Evolutionary conservation across 306 rosid genomes (phyloP), one percentile per base, ranked within the genome.

Genomic region (Malus sieversii): DNA sequence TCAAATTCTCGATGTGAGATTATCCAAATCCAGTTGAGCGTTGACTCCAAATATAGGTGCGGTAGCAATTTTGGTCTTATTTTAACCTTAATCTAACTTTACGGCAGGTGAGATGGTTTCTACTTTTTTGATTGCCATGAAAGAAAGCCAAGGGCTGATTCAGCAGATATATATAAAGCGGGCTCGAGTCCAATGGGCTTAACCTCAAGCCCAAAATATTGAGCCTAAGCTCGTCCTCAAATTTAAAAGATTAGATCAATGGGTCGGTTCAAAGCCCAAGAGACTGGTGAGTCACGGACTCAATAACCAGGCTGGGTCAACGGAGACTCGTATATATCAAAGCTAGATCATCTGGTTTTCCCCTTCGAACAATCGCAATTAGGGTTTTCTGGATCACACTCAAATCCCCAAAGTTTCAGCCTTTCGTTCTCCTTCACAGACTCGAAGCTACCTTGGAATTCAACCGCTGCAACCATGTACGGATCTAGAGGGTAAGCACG

Each of bases 401-500:
- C 8, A 20, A 33, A 66, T 9, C 42, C 12, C 22, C 27, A 20
- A 20, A 8, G 20, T 66, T 18, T 35, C 70, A 66, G 51, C 20
- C 22, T 7, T 66, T 66, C 23, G 22, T 64, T 64, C 23, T 64
- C 15, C 25, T 16, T 32, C 13, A 64, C 15, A 18, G 68, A 32
- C 13, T 32, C 25, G 44, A 18, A 18, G 70, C 70, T 66, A 29
- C 70, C 29, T 35, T 66, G 48, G 48, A 66, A 66, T 25, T 66
- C 70, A 66, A 66, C 1, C 29, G 48, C 23, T n/a, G 48, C 16
- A 35, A n/a, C 10, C 48, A 74, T 74, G 78, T 62, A 74, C 46
- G 78, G 78, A 74, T 74, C 78, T 2, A 74, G 78, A 74, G 61
- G 62, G 78, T 74, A 74, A 74, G 78, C 48, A 2, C 1, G 29